Conservation (phyloP, 805 yeast genomes). For the Sugiyamaella qingdaonensis region DNA sequence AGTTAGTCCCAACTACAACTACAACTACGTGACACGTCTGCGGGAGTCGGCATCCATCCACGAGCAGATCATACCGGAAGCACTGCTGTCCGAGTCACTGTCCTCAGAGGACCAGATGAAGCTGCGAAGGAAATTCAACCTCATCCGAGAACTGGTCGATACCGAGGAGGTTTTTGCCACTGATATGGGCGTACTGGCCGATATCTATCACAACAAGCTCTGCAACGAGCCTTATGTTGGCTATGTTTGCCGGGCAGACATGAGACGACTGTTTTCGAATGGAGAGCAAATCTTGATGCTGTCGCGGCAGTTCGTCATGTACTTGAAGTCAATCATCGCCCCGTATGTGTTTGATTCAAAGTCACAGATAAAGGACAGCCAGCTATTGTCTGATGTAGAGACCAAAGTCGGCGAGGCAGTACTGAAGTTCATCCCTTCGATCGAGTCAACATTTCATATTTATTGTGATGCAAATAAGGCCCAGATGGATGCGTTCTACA, state of each 20-base stretch:
- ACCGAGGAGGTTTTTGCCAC: slow-evolving; percentile 36
- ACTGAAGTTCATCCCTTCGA: slow-evolving; percentile 26
- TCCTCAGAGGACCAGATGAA: slow-evolving; percentile 16
- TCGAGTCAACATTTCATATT: slow-evolving; percentile 32
- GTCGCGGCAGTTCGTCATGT: slow-evolving; percentile 29
- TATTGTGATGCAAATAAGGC: slow-evolving; percentile 31
- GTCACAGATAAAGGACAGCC: slow-evolving; percentile 17
- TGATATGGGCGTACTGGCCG: slow-evolving; percentile 36
- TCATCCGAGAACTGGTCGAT: slow-evolving; percentile 35
- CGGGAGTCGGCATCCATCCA: not conserved
- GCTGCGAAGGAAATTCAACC: slow-evolving; percentile 25
- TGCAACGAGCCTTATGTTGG: slow-evolving; percentile 20
- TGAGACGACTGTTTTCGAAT: slow-evolving; percentile 30
- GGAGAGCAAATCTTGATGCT: slow-evolving; percentile 31
- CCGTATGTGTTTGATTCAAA: slow-evolving; percentile 26
- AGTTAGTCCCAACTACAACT: not conserved
- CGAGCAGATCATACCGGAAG: slow-evolving; percentile 3
- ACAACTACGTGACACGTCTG: slow-evolving; percentile 6
- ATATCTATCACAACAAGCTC: slow-evolving; percentile 29
- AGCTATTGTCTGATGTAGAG: slow-evolving; percentile 22
- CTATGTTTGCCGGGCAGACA: slow-evolving; percentile 27
- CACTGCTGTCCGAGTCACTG: not conserved
- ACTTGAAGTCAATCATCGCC: slow-evolving; percentile 29
- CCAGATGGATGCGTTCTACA: slow-evolving; percentile 29
- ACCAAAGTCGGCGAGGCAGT: slow-evolving; percentile 32